phyloP scores from a whole-genome alignment of 225 moss, liverwort and hornwort genomes.

The Bryum argenteum region DNA sequence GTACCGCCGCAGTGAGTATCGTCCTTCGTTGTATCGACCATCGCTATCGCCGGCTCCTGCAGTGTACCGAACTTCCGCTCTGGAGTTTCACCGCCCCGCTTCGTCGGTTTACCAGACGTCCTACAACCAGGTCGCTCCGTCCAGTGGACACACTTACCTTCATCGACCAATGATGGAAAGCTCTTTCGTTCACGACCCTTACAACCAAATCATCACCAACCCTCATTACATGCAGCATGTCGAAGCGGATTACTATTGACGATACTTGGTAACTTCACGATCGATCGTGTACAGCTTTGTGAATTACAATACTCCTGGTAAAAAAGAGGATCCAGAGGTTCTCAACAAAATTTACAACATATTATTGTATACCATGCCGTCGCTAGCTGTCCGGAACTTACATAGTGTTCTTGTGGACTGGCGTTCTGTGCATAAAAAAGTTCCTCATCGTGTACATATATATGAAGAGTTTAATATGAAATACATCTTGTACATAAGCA shows the following conservation, averaged over 20 bases:
- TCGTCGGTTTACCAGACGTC: constrained; percentile 28
- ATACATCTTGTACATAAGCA: background rate
- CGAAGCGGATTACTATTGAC: constrained; percentile 45
- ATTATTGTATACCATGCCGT: constrained; percentile 18
- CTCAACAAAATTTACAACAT: background rate
- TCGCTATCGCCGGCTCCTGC: constrained; percentile 31
- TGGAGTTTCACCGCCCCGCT: constrained; percentile 18
- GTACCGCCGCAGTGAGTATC: constrained; percentile 38
- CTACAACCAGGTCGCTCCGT: constrained; percentile 33
- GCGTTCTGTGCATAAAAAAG: constrained; percentile 25
- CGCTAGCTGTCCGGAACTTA: constrained; percentile 15
- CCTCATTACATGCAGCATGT: constrained; percentile 36
- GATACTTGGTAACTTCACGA: background rate
- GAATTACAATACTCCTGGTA: background rate
- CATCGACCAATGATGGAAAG: constrained; percentile 1
- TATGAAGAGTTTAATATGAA: background rate
- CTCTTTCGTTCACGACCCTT: constrained; percentile 8
- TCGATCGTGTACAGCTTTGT: background rate
- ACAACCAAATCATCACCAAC: constrained; percentile 39
- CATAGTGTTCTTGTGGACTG: constrained; percentile 6
- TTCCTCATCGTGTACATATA: constrained; percentile 17
- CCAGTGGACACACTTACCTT: constrained; percentile 15
- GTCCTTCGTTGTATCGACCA: constrained; percentile 31
- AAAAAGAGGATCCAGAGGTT: background rate
- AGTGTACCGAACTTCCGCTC: constrained; percentile 19